Percentiles rank a stretch among this genome's conserved stretches.
Evolutionary conservation across 306 rosid species (phyloP).

Genomic region (Trichosanthes truncata): DNA sequence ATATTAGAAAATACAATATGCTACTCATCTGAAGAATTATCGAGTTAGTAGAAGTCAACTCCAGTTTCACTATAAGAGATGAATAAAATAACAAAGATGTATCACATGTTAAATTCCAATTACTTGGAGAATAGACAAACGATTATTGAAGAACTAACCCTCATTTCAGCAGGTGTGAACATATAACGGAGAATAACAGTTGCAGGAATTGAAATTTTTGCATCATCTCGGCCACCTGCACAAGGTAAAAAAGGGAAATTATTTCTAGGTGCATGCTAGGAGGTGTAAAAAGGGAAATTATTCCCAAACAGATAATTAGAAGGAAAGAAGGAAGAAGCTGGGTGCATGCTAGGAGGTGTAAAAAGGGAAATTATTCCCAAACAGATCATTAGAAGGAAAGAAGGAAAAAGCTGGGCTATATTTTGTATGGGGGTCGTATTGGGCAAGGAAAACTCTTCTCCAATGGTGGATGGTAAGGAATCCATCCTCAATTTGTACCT

Average conservation of each 20-base stretch:
- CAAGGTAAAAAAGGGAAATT: constrained; percentile 12
- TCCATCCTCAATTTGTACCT: not conserved
- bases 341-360: not conserved
- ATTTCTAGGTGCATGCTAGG: not conserved
- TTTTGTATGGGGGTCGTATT: not conserved
- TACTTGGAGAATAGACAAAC: not conserved
- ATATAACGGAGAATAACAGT: constrained; percentile 72
- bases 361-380: not conserved
- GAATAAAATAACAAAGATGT: not conserved
- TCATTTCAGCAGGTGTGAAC: constrained; percentile 83
- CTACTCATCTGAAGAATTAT: not conserved
- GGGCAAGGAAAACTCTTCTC: not conserved
- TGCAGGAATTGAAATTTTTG: constrained; percentile 67
- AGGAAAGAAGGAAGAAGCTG: not conserved
- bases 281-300: not conserved
- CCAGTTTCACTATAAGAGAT: not conserved
- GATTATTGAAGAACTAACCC: constrained; percentile 30
- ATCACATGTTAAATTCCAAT: not conserved
- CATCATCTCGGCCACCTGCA: constrained; percentile 91
- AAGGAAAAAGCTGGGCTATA: not conserved
- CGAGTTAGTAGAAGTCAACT: not conserved
- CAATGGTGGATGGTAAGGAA: not conserved
- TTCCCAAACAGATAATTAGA: not conserved
- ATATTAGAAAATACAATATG: not conserved
- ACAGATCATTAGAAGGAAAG: not conserved